Conservation (phyloP, 1,284 basidiomycete species). For the Phenoliferia sp. region DNA sequence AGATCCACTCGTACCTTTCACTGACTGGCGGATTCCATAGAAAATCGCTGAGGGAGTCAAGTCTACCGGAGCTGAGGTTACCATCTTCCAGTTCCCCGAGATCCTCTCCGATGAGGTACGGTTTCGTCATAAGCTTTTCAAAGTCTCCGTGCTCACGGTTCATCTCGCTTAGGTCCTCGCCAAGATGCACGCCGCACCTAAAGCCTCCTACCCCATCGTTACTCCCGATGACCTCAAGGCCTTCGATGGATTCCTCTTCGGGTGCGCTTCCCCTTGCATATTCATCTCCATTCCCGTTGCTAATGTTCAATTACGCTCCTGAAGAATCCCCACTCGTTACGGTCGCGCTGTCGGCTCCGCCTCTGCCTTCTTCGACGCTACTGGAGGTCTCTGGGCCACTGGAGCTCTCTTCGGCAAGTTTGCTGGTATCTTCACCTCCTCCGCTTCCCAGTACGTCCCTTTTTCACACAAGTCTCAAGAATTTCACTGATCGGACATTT, state of each 20-base stretch:
- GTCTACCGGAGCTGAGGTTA: slow-evolving; percentile 57
- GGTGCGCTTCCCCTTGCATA: no score
- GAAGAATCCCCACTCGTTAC: slow-evolving; percentile 43
- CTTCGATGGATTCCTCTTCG: slow-evolving; percentile 54
- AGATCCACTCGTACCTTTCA: slow-evolving; percentile 23
- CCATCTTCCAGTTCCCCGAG: slow-evolving; percentile 61
- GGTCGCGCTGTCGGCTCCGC: slow-evolving; percentile 48
- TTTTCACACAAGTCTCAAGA: background rate
- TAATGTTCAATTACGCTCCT: slow-evolving; percentile 12
- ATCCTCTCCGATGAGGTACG: slow-evolving; percentile 56
- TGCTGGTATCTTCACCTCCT: slow-evolving; percentile 44
- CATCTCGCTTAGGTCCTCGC: slow-evolving; percentile 70
- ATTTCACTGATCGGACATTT: background rate
- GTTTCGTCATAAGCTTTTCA: slow-evolving; percentile 36
- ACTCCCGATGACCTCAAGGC: slow-evolving; percentile 59
- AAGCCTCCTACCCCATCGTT: slow-evolving; percentile 64
- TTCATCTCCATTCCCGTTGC: slow-evolving; percentile 64
- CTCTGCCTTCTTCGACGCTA: slow-evolving; percentile 60
- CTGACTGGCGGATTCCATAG: background rate
- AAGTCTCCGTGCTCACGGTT: no score
- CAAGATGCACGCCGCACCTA: slow-evolving; percentile 70
- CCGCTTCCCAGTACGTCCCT: slow-evolving; percentile 14
- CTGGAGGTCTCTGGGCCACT: slow-evolving; percentile 65
- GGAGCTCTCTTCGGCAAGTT: slow-evolving; percentile 75
- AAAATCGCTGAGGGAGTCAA: slow-evolving; percentile 66